phyloP scores from a whole-genome alignment of 2,329 filamentous ascomycete genomes.

The Tolypocladium pustulatum region DNA sequence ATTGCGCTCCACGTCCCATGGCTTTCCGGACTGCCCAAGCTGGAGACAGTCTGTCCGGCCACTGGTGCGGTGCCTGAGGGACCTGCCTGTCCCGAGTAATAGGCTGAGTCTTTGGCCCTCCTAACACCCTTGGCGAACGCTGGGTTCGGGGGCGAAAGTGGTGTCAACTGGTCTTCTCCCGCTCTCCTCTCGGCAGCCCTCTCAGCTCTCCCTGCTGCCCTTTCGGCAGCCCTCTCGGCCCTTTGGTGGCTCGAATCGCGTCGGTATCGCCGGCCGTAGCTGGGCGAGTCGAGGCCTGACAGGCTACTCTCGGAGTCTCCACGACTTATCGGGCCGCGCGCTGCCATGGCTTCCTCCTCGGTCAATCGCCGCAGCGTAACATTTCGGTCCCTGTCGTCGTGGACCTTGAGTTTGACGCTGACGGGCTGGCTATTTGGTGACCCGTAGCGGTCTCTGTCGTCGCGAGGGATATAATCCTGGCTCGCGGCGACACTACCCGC shows the following conservation, averaged over 20 bases:
- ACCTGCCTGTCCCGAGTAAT: conserved; percentile 44
- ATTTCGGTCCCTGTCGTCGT: conserved; percentile 49
- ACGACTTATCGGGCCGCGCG: conserved; percentile 27
- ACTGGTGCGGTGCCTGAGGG: conserved; percentile 30
- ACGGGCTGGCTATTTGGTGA: conserved; percentile 35
- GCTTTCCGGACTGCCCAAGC: conserved; percentile 33
- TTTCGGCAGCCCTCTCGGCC: not conserved
- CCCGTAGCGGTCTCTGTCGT: conserved; percentile 26
- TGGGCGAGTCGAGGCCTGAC: conserved; percentile 44
- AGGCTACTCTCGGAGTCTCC: conserved; percentile 44
- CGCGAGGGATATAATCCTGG: conserved; percentile 27
- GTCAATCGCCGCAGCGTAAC: conserved; percentile 52
- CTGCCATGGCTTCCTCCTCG: conserved; percentile 44
- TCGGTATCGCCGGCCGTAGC: conserved; percentile 36
- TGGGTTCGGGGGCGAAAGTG: conserved; percentile 45
- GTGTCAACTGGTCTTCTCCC: conserved; percentile 27
- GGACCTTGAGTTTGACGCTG: conserved; percentile 49
- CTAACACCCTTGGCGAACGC: conserved; percentile 41
- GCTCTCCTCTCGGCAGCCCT: conserved; percentile 33
- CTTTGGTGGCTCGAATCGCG: conserved; percentile 34
- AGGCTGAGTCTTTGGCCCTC: conserved; percentile 47
- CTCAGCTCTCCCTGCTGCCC: not conserved
- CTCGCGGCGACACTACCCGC: conserved; percentile 34
- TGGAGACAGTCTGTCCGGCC: conserved; percentile 33
- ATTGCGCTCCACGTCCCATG: conserved; percentile 45